Conservation (phyloP, 495 filamentous ascomycete species). For the Diplogelasinospora grovesii region DNA sequence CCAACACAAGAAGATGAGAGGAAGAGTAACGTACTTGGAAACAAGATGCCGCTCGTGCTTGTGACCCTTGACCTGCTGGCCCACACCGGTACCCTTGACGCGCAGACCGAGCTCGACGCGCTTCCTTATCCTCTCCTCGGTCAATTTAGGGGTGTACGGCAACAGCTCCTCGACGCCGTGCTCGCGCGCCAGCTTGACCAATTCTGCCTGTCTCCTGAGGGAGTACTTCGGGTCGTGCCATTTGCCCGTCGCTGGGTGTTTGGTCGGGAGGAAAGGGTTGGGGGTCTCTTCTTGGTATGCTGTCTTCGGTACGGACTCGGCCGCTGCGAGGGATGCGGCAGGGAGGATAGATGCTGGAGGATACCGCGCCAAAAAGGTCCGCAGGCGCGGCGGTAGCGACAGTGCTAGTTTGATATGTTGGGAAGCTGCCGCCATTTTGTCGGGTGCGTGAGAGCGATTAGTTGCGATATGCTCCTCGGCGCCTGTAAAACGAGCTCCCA, state of each 20-base stretch:
- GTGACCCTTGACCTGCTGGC: slow-evolving; percentile 92
- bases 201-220: slow-evolving; percentile 79
- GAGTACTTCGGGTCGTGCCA: slow-evolving; percentile 80
- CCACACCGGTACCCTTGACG: slow-evolving; percentile 85
- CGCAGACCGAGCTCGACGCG: slow-evolving; percentile 65
- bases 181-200: slow-evolving; percentile 76
- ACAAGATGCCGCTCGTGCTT: slow-evolving; percentile 83
- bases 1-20: too few species aligned
- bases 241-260: slow-evolving; percentile 62
- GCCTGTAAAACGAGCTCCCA: too few species aligned
- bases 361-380: slow-evolving; percentile 81
- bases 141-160: slow-evolving; percentile 69
- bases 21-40: slow-evolving; percentile 60
- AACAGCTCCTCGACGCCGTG: slow-evolving; percentile 80
- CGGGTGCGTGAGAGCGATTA: background rate
- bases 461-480: slow-evolving; percentile 1
- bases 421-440: slow-evolving; percentile 24
- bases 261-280: slow-evolving; percentile 71
- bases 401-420: slow-evolving; percentile 55
- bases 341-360: slow-evolving; percentile 58
- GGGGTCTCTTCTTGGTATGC: slow-evolving; percentile 39
- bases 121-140: slow-evolving; percentile 57
- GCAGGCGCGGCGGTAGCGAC: slow-evolving; percentile 65
- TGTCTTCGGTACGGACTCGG: slow-evolving; percentile 35
- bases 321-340: slow-evolving; percentile 30